Percentiles rank a stretch among this genome's conserved stretches.
Evolutionary conservation across 1,284 basidiomycete species (phyloP).

Genomic region (Bondarzewia mesenterica): DNA sequence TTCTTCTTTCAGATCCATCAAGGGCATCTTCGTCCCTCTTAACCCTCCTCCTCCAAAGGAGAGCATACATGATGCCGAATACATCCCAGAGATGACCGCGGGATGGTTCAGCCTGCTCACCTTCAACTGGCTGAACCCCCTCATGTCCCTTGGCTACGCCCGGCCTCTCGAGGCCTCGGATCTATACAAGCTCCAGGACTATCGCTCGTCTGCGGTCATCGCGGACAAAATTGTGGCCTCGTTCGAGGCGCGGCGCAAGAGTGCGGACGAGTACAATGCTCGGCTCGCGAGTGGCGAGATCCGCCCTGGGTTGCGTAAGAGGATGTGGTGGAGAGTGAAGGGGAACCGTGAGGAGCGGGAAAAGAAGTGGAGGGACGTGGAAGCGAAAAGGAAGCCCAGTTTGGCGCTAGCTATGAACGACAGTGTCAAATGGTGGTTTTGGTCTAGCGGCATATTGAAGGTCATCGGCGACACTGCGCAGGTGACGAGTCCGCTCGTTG

Average conservation of each 20-base stretch:
- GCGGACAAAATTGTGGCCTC: slow-evolving; percentile 56
- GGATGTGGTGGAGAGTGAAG: slow-evolving; percentile 42
- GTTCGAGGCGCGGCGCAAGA: slow-evolving; percentile 52
- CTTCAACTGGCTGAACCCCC: slow-evolving; percentile 69
- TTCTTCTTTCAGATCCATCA: slow-evolving; percentile 7
- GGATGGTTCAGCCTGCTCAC: slow-evolving; percentile 43
- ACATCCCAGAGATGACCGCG: slow-evolving; percentile 44
- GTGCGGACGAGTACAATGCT: slow-evolving; percentile 65
- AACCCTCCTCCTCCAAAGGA: slow-evolving; percentile 36
- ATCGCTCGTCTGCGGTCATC: slow-evolving; percentile 49
- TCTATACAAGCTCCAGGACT: slow-evolving; percentile 74
- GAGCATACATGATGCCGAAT: slow-evolving; percentile 45
- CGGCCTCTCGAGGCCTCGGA: slow-evolving; percentile 79
- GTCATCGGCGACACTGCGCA: slow-evolving; percentile 65
- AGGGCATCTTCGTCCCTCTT: slow-evolving; percentile 14
- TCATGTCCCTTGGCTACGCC: slow-evolving; percentile 65
- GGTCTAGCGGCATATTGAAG: slow-evolving; percentile 74
- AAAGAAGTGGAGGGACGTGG: slow-evolving; percentile 54
- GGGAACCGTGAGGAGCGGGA: slow-evolving; percentile 47
- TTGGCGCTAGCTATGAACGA: slow-evolving; percentile 75
- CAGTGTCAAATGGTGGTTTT: slow-evolving; percentile 77
- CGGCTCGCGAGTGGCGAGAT: slow-evolving; percentile 59
- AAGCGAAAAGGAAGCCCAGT: slow-evolving; percentile 61
- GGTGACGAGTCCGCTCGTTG: slow-evolving; percentile 71
- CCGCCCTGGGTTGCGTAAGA: slow-evolving; percentile 39